These are phyloP conservation scores for Xylaria sp. DNA, from an alignment of 2,329 filamentous ascomycete genomes.

Conservation along the genomic window DNA sequence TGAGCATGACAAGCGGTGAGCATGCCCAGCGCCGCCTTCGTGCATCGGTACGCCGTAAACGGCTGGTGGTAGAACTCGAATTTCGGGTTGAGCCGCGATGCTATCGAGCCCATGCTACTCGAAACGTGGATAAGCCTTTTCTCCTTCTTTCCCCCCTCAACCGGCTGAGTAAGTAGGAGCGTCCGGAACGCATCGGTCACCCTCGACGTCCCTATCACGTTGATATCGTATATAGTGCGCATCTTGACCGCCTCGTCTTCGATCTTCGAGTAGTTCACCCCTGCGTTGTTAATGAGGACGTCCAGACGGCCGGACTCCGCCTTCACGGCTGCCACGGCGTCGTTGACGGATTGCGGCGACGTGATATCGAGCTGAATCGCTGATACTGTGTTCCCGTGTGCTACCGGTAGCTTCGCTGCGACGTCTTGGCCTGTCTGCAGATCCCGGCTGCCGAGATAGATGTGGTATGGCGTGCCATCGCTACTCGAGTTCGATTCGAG, in stretches of 20 bases:
- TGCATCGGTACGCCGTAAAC: constrained; percentile 36
- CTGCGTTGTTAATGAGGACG: constrained; percentile 41
- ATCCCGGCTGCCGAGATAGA: constrained; percentile 39
- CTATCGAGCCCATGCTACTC: constrained; percentile 36
- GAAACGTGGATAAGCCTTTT: constrained; percentile 39
- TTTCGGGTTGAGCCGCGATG: constrained; percentile 25
- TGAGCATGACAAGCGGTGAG: constrained; percentile 37
- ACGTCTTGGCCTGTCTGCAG: constrained; percentile 27
- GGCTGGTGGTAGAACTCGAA: constrained; percentile 19
- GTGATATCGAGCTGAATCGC: constrained; percentile 40
- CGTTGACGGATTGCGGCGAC: constrained; percentile 30
- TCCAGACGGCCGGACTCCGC: constrained; percentile 36
- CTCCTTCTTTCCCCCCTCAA: constrained; percentile 25
- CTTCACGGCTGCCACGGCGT: constrained; percentile 31
- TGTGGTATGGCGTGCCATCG: constrained; percentile 36
- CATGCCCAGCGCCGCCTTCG: constrained; percentile 40
- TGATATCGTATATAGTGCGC: constrained; percentile 34
- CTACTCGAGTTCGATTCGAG: constrained; percentile 20
- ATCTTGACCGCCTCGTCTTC: constrained; percentile 34
- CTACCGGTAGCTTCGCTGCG: background rate
- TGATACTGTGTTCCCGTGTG: constrained; percentile 35
- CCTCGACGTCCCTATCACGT: constrained; percentile 36
- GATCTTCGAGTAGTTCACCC: constrained; percentile 22
- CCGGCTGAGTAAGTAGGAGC: constrained; percentile 32
- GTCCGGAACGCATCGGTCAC: constrained; percentile 36